Evolutionary conservation across 441 rosid species (phyloP), one percentile per base, ranked within the genome.

Genomic region (Brassica hybrid): DNA sequence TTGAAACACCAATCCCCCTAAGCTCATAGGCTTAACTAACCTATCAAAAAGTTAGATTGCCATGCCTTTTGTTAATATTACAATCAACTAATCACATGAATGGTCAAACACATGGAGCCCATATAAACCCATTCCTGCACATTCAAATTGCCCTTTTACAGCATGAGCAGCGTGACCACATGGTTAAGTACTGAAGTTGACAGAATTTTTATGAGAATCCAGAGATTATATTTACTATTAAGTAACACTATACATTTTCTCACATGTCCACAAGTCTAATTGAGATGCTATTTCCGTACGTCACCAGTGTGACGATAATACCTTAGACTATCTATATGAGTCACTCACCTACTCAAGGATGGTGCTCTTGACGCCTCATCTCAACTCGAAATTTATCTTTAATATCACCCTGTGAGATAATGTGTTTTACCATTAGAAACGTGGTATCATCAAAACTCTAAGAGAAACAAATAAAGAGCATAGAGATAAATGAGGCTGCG

Each of bases 381-480:
- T 80, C 79, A 45, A 75, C 83, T 59, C 79, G 79, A 50, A 16
- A 80, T 45, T 75, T 80, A 45, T 80, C 83, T 66, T 80, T 80
- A n/a, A 80, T 36, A 66, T 80, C 73, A 48, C 36, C 65, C 58
- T 52, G 58, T 18, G 54, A 34, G 63, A 75, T 25, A 57, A 71
- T 66, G 65, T 50, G 36, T 63, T 63, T 14, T 27, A 60, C 19
- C 16, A 25, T 75, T 48, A 75, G 65, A 65, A 9, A n/a, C 69
- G 2, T 14, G 66, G 25, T n/a, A 43, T 34, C 65, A 2, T 32
- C 25, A 79, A 7, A 32, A 19, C 45, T 12, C 23, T 45, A 69
- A 0, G 48, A 32, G 32, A 57, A 69, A 43, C 50, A 43, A 41
- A 19, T 30, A 41, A 56, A 52, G 48, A 34, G 14, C 30, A 32